phyloP scores from a whole-genome alignment of 2,329 filamentous ascomycete genomes.

The Lasiodiplodia theobromae region DNA sequence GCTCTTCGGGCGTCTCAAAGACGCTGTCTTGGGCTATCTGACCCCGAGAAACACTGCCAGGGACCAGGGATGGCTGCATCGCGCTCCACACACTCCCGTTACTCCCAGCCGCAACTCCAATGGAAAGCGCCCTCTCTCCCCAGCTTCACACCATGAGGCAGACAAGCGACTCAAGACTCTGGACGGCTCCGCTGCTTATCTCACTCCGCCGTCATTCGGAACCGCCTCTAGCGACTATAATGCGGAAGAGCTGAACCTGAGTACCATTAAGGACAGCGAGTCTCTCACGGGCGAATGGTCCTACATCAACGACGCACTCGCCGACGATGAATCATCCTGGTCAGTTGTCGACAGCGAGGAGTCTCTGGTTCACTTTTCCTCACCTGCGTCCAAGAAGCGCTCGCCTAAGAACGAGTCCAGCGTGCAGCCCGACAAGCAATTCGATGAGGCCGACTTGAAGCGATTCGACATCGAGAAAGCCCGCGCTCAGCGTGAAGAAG shows the following conservation, averaged over 20 bases:
- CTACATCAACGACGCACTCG: background rate
- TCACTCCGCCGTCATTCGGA: background rate
- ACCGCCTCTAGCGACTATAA: background rate
- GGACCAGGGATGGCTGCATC: background rate
- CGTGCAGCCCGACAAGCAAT: slow-evolving; percentile 15
- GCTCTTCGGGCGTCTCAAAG: background rate
- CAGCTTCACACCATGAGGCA: background rate
- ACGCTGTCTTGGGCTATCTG: background rate
- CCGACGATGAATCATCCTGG: background rate
- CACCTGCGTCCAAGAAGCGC: background rate
- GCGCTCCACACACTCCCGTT: background rate
- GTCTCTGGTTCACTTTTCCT: background rate
- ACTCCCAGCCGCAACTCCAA: background rate
- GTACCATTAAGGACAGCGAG: background rate
- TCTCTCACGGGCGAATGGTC: background rate
- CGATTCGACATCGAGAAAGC: slow-evolving; percentile 37
- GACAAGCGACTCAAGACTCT: slow-evolving; percentile 5
- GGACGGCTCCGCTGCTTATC: background rate
- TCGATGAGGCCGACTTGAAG: slow-evolving; percentile 37
- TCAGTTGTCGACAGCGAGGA: background rate
- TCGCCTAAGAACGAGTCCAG: background rate
- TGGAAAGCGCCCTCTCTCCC: background rate
- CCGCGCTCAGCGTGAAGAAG: slow-evolving; percentile 36
- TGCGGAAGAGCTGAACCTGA: background rate
- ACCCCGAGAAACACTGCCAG: background rate